Percentiles rank a stretch among this genome's conserved stretches.
phyloP scores from a whole-genome alignment of 1,284 basidiomycete genomes.

The Ganoderma resinaceum region DNA sequence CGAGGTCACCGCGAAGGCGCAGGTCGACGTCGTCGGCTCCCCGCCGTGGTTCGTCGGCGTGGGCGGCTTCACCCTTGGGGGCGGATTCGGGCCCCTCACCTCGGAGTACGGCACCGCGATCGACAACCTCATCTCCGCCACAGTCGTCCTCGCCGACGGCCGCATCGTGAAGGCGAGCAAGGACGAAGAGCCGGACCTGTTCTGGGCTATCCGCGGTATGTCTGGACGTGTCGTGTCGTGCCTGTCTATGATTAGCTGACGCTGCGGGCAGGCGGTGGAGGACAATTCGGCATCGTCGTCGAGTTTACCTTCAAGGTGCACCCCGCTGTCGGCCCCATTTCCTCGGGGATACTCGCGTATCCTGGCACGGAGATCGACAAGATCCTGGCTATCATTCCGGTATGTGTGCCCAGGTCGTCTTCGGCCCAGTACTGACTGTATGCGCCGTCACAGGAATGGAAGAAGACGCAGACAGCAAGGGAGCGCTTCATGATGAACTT shows the following conservation, averaged over 20 bases:
- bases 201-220: constrained; percentile 44
- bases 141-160: constrained; percentile 46
- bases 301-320: constrained; percentile 47
- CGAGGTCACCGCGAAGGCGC: constrained; percentile 35
- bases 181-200: constrained; percentile 31
- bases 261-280: constrained; percentile 45
- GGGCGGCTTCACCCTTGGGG: constrained; percentile 45
- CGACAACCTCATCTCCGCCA: constrained; percentile 47
- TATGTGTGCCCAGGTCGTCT: not conserved
- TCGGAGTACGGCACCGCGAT: constrained; percentile 46
- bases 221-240: not conserved
- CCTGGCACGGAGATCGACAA: constrained; percentile 25
- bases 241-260: not conserved
- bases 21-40: constrained; percentile 41
- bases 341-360: constrained; percentile 31
- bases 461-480: constrained; percentile 21
- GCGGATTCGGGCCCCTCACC: constrained; percentile 48
- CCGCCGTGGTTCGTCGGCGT: constrained; percentile 35
- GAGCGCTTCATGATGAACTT: constrained; percentile 33
- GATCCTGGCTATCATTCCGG: constrained; percentile 19
- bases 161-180: constrained; percentile 40
- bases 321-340: constrained; percentile 34
- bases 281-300: constrained; percentile 56
- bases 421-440: not conserved
- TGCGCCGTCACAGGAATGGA: constrained; percentile 28